Base-by-base conservation (phyloP, 164 flowering plant genomes). In the Amborella trichopoda region DNA sequence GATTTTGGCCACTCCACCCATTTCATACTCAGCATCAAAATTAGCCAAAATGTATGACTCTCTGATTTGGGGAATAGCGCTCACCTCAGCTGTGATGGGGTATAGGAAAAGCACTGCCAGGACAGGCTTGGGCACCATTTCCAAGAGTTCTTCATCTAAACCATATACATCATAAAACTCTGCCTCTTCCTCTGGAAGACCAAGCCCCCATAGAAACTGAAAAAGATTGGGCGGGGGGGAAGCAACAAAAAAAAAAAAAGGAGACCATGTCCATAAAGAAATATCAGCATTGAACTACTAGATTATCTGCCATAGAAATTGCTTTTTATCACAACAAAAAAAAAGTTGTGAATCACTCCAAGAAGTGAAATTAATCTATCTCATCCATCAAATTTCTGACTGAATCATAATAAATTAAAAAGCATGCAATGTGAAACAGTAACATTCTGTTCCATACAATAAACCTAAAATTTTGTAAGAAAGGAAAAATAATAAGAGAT, bases 191-290 rank as follows among this genome's bases (percentile, higher is more conserved):
- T 59, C 77, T 0, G 72, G 72, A 51, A 93, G 77, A 44, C 96
- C 99, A 28, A 88, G 83, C 17, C 96, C 94, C 86, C 94, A 85
- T 12, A 93, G 76, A 57, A 78, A 91, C 99, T 91, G 78, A n/a
- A n/a, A n/a, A n/a, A n/a, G n/a, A n/a, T n/a, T n/a, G n/a, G n/a
- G n/a, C n/a, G n/a, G n/a, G 1, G 1, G 36, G n/a, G n/a, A 32
- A 32, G 2, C 1, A 1, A 1, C 11, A 1, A 11, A 32, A 32
- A 32, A 32, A 32, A 1, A 32, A 10, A 10, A 10, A 32, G n/a
- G n/a, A 10, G 36, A 10, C n/a, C 36, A 32, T 10, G 34, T 6
- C 10, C 10, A 30, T 30, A 30, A 30, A 30, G 14, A 6, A 14
- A 30, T 8, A 30, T 8, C 8, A 30, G 14, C 34, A 30, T 6